phyloP scores from a whole-genome alignment of 176 grass and related monocot species.

The Puya raimondii region DNA sequence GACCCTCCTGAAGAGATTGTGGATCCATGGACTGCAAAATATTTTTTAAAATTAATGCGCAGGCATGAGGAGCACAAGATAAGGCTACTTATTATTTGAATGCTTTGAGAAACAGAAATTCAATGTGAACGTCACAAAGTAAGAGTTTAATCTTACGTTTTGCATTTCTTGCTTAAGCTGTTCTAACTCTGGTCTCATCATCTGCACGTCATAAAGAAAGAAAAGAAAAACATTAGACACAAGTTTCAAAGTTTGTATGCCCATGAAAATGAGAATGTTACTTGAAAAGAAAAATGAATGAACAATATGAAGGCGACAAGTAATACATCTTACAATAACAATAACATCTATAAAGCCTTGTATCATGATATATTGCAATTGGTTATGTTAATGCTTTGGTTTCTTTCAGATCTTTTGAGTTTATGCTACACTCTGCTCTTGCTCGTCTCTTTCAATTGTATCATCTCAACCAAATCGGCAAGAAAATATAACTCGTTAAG shows the following conservation, averaged over 20 bases:
- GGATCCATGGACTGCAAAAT: conserved; percentile 41
- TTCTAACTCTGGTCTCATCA: conserved; percentile 67
- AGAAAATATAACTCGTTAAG: too few species aligned
- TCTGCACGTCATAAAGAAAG: conserved; percentile 35
- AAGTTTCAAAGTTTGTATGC: neutral
- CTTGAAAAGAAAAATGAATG: neutral
- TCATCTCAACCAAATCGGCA: too few species aligned
- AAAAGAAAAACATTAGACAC: conserved; percentile 11
- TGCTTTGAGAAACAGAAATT: neutral
- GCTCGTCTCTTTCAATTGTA: too few species aligned
- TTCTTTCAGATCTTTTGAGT: too few species aligned
- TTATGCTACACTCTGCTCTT: too few species aligned
- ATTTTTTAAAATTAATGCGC: conserved; percentile 8
- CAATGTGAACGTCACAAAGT: neutral
- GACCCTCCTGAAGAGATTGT: conserved; percentile 32
- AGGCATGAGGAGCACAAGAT: neutral
- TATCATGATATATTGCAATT: too few species aligned
- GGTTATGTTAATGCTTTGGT: too few species aligned
- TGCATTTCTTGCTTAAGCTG: conserved; percentile 41
- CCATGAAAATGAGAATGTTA: conserved; percentile 6
- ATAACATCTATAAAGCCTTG: too few species aligned
- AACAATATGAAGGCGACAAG: too few species aligned
- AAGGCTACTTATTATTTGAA: neutral
- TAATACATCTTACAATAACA: too few species aligned
- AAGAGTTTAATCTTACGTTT: conserved; percentile 46